A percentile compares a stretch with the other conserved stretches of the same genome.
Evolutionary conservation across 495 filamentous ascomycete species (phyloP).

Genomic region (Podospora didyma): DNA sequence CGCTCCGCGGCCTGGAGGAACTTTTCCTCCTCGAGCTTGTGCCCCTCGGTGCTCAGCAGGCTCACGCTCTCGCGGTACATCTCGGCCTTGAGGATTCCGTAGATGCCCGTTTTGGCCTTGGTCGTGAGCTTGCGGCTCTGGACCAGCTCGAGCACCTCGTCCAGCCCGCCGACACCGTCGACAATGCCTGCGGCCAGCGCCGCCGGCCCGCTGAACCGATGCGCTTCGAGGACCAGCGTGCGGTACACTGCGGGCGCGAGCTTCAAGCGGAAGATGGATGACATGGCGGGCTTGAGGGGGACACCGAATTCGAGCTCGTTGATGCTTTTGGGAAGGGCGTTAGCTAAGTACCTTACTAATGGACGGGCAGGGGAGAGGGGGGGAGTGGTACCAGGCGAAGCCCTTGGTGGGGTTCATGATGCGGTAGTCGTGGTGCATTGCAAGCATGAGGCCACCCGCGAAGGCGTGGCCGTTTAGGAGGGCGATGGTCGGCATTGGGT

Average conservation of each 20-base stretch:
- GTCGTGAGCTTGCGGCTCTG: constrained; percentile 49
- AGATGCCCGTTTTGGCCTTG: constrained; percentile 59
- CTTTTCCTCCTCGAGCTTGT: constrained; percentile 40
- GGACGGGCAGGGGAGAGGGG: no score
- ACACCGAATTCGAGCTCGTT: constrained; percentile 78
- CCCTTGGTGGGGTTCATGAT: constrained; percentile 65
- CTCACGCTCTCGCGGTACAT: constrained; percentile 64
- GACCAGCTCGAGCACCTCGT: constrained; percentile 55
- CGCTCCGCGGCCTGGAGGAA: constrained; percentile 33
- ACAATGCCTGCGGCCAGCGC: constrained; percentile 62
- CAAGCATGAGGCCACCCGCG: constrained; percentile 73
- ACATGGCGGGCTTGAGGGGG: constrained; percentile 67
- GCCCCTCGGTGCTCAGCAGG: constrained; percentile 43
- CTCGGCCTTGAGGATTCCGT: constrained; percentile 64
- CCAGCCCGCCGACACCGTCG: constrained; percentile 61
- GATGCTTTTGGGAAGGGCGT: no score
- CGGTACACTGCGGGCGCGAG: constrained; percentile 53
- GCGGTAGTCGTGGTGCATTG: constrained; percentile 82
- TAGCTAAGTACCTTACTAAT: no score
- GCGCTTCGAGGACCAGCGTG: constrained; percentile 63
- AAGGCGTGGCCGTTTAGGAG: constrained; percentile 79
- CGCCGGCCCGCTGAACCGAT: constrained; percentile 55
- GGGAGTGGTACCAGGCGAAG: constrained; percentile 48
- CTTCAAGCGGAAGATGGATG: constrained; percentile 68
- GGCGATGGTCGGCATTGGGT: constrained; percentile 79